Evolutionary conservation across 2,329 filamentous ascomycete species (phyloP).

Genomic region (Scleromitrula shiraiana): DNA sequence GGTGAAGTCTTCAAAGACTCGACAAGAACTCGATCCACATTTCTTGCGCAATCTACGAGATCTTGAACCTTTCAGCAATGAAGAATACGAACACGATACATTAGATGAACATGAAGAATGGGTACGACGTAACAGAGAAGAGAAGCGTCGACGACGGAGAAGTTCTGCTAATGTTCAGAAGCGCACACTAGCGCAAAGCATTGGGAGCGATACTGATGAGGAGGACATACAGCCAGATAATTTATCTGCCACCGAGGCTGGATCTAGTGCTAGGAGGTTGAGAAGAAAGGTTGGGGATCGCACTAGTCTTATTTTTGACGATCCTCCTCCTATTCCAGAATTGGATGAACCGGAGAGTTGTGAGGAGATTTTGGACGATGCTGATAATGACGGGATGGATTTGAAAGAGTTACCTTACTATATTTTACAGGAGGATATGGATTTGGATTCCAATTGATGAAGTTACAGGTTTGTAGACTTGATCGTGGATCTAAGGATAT

Average conservation of each 20-base stretch:
- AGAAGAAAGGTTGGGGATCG: constrained; percentile 27
- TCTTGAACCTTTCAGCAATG: constrained; percentile 7
- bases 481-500: too few species aligned
- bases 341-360: constrained; percentile 28
- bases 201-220: constrained; percentile 30
- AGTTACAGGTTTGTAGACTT: constrained; percentile 11
- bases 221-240: constrained; percentile 28
- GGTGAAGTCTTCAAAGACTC: constrained; percentile 11
- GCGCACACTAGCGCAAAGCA: constrained; percentile 26
- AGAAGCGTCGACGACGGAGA: constrained; percentile 25
- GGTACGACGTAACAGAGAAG: constrained; percentile 17
- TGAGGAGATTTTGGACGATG: constrained; percentile 25
- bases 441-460: constrained; percentile 21
- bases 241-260: constrained; percentile 26
- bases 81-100: constrained; percentile 3
- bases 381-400: constrained; percentile 14
- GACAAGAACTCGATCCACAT: constrained; percentile 17
- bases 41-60: constrained; percentile 17
- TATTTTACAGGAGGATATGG: constrained; percentile 22
- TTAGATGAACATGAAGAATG: constrained; percentile 22
- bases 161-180: constrained; percentile 27
- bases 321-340: constrained; percentile 29
- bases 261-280: constrained; percentile 27
- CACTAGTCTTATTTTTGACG: constrained; percentile 28
- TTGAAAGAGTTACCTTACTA: constrained; percentile 24